These are phyloP conservation scores for Dionaea muscipula DNA, from an alignment of 179 eudicot genomes.

Conservation along the genomic window DNA sequence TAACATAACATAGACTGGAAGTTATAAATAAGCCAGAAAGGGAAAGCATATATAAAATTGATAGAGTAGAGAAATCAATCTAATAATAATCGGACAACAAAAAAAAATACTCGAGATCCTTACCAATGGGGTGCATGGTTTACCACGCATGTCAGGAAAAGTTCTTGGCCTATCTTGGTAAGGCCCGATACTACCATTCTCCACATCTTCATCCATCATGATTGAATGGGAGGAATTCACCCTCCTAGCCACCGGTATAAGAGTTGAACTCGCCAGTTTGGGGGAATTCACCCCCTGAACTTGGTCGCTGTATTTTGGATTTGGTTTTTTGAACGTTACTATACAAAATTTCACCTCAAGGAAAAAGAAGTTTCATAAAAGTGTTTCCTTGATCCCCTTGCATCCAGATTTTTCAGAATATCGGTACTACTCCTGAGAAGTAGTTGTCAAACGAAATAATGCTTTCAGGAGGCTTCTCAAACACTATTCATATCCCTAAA, in stretches of 20 bases:
- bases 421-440: too few relatives aligned
- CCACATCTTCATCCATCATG: constrained; percentile 79
- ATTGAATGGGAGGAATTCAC: constrained; percentile 57
- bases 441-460: too few relatives aligned
- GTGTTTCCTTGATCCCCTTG: too few relatives aligned
- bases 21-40: too few relatives aligned
- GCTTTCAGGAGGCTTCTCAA: too few relatives aligned
- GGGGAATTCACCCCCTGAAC: constrained; percentile 90
- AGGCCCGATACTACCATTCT: constrained; percentile 58
- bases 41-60: too few relatives aligned
- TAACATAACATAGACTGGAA: too few relatives aligned
- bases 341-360: not conserved
- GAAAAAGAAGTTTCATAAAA: not conserved
- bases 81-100: too few relatives aligned
- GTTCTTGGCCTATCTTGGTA: constrained; percentile 77
- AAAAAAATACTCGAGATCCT: too few relatives aligned
- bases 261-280: constrained; percentile 54
- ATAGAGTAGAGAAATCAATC: not conserved
- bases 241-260: constrained; percentile 61
- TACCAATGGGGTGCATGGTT: constrained; percentile 82
- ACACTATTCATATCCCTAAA: too few relatives aligned
- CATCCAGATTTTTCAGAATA: too few relatives aligned
- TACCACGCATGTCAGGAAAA: constrained; percentile 84
- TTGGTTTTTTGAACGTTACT: constrained; percentile 8
- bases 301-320: constrained; percentile 50